Conservation (phyloP, 2,329 filamentous ascomycete species). For the Botryotinia convoluta region DNA sequence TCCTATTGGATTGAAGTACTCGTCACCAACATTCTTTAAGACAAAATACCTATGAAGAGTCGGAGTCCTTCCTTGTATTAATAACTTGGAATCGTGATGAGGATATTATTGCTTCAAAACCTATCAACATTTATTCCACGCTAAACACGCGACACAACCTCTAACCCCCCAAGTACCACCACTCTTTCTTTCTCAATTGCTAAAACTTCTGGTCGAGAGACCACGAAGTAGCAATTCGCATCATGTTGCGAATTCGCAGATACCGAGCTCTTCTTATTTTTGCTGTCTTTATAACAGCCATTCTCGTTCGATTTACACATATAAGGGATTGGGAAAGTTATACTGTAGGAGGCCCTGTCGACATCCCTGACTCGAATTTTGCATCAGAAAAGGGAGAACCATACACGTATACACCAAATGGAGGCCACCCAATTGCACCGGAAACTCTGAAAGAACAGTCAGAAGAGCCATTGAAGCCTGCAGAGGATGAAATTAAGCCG, state of each 20-base stretch:
- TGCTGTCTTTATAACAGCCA: constrained; percentile 25
- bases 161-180: neutral
- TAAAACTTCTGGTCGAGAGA: constrained; percentile 14
- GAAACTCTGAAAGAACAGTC: constrained; percentile 5
- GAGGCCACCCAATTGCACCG: neutral
- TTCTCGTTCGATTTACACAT: constrained; percentile 28
- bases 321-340: constrained; percentile 25
- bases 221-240: constrained; percentile 21
- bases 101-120: constrained; percentile 6
- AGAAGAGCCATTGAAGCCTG: constrained; percentile 9
- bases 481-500: neutral
- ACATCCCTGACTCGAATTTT: constrained; percentile 18
- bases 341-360: constrained; percentile 16
- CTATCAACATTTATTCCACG: constrained; percentile 5
- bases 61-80: neutral
- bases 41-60: neutral
- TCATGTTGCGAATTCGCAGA: constrained; percentile 58
- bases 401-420: neutral
- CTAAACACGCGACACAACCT: constrained; percentile 13
- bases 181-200: neutral
- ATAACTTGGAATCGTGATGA: constrained; percentile 13
- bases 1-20: neutral
- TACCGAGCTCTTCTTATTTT: constrained; percentile 54
- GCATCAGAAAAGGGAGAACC: neutral
- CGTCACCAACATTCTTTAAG: neutral